Evolutionary conservation across 2,329 filamentous ascomycete genomes (phyloP), one percentile per base, ranked within the genome.

Genomic region (Neopestalotiopsis sp.): DNA sequence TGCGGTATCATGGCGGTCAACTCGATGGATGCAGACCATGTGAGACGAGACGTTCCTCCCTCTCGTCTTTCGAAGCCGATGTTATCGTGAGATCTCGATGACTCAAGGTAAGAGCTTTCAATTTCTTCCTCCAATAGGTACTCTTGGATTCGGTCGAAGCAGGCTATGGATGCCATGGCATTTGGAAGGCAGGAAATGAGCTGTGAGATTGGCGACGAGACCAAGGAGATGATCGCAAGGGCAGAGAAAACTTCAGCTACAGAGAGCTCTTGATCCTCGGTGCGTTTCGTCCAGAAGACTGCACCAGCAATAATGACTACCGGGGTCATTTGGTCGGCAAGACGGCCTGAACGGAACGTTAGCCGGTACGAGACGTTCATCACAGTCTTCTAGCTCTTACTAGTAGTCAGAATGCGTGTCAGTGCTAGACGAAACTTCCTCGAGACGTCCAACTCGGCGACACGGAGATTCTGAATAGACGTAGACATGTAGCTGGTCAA

Each of bases 231-330:
- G 71, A 75, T 74, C 70, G 73, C 70, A 67, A 73, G 69, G 65
- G 70, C 66, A 40, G 76, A 72, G 75, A 80, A 75, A 79, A 77
- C 81, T 81, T 82, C 78, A 81, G 80, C 76, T 71, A 70, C 73
- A 74, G 73, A 70, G 75, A 75, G 79, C 78, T 79, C 77, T 72
- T 75, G 73, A 71, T 73, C 71, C 71, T 68, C 28, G 17, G 10
- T 32, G 60, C 57, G 38, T 45, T 32, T 52, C 14, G 67, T 68
- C 67, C 67, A 68, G 45, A 68, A 68, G 14, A 68, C 49, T 10
- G 45, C 61, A 17, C 34, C 67, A 4, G 61, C 52, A 24, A 68
- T 49, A 3, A 68, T 42, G 20, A 65, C 49, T 10, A 65, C 42
- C 17, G 60, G 61, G 3, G 67, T 65, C 60, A 60, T 49, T n/a